Evolutionary conservation across 495 filamentous ascomycete species (phyloP).

Genomic region (Penicillium verhagenii): DNA sequence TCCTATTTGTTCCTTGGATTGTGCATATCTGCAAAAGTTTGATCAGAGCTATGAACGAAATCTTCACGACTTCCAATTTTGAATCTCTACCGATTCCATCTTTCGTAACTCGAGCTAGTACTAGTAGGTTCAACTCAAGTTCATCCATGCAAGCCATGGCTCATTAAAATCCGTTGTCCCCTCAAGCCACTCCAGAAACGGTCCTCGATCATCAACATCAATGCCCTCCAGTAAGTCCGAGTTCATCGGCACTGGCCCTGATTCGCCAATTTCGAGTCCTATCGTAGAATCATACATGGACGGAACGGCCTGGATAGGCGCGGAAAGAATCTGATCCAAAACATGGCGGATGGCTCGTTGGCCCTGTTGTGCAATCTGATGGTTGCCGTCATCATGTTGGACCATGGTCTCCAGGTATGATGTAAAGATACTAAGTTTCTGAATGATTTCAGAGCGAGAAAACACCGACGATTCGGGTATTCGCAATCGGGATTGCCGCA

Average conservation of each 20-base stretch:
- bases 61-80: background rate
- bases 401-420: conserved; percentile 26
- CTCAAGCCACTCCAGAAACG: conserved; percentile 2
- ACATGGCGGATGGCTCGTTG: conserved; percentile 23
- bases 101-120: too few relatives aligned
- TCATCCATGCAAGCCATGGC: conserved; percentile 2
- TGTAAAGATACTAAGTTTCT: conserved; percentile 55
- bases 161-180: conserved; percentile 1
- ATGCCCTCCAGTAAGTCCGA: conserved; percentile 8
- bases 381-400: conserved; percentile 19
- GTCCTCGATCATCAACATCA: conserved; percentile 11
- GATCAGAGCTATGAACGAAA: conserved; percentile 17
- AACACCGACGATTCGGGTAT: conserved; percentile 10
- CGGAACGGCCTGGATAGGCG: background rate
- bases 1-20: conserved; percentile 9
- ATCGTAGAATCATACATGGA: background rate
- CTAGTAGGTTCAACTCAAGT: background rate
- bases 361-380: conserved; percentile 20
- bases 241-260: background rate
- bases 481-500: conserved; percentile 17
- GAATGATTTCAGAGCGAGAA: conserved; percentile 57
- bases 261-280: background rate
- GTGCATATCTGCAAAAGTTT: conserved; percentile 26
- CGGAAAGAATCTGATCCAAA: conserved; percentile 28
- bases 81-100: background rate